A percentile compares a stretch with the other conserved stretches of the same genome.
These are phyloP conservation scores for Ceratocystis destructans DNA, from an alignment of 2,329 filamentous ascomycete species.

Conservation along the genomic window DNA sequence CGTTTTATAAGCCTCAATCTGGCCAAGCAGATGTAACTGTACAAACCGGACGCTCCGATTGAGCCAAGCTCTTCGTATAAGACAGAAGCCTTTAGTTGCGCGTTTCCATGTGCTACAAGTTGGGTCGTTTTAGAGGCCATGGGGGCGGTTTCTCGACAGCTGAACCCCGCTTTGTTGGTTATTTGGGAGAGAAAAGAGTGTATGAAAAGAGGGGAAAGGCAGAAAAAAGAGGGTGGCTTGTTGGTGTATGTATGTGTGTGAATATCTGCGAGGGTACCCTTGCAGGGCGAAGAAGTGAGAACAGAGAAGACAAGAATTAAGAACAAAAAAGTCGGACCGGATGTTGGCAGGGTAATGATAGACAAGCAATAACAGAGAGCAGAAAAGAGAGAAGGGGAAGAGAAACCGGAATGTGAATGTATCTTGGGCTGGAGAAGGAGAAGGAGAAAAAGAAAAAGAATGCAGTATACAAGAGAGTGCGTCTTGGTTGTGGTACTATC, in stretches of 20 bases:
- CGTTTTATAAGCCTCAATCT: neutral
- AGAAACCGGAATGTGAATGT: neutral
- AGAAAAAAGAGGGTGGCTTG: constrained; percentile 1
- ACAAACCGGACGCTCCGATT: neutral
- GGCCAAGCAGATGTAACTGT: neutral
- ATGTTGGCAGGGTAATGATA: no score
- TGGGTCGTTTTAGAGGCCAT: neutral
- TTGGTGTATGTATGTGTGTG: neutral
- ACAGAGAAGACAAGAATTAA: neutral
- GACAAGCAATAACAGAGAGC: neutral
- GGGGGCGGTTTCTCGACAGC: neutral
- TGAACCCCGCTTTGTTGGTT: neutral
- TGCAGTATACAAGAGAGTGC: neutral
- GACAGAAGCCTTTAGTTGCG: neutral
- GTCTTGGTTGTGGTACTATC: no score
- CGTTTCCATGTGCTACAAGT: no score
- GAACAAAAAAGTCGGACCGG: neutral
- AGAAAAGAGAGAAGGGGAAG: neutral
- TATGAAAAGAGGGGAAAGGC: neutral
- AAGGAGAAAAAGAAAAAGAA: neutral
- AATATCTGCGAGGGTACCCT: neutral
- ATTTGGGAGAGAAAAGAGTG: neutral
- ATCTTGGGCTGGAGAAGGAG: neutral
- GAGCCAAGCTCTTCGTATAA: neutral
- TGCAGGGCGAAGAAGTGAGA: neutral